These are phyloP conservation scores for Eremomyces bilateralis DNA, from an alignment of 495 filamentous ascomycete species.

Conservation along the genomic window DNA sequence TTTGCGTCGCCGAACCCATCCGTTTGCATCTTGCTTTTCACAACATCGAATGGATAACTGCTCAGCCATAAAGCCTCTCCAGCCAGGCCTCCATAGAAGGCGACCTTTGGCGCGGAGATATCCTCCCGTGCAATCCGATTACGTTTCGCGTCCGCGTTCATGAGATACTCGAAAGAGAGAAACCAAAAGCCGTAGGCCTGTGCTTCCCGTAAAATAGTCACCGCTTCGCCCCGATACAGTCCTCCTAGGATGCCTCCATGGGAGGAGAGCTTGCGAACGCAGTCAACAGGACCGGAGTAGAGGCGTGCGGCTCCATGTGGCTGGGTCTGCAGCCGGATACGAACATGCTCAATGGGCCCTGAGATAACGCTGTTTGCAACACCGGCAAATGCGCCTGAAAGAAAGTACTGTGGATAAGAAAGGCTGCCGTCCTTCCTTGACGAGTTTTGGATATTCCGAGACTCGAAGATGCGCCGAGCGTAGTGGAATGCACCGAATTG, in stretches of 20 bases:
- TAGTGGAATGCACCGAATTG: slow-evolving; percentile 97
- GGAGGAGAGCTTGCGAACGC: slow-evolving; percentile 57
- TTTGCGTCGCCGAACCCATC: slow-evolving; percentile 55
- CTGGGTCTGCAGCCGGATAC: slow-evolving; percentile 94
- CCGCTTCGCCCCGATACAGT: slow-evolving; percentile 66
- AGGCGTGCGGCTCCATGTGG: slow-evolving; percentile 62
- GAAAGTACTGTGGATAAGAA: slow-evolving; percentile 70
- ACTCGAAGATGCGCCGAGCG: slow-evolving; percentile 67
- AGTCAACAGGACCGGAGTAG: slow-evolving; percentile 74
- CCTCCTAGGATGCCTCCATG: slow-evolving; percentile 42
- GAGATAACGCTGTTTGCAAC: slow-evolving; percentile 78
- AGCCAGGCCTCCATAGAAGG: slow-evolving; percentile 77
- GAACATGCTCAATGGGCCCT: slow-evolving; percentile 86
- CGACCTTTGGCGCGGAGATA: slow-evolving; percentile 64
- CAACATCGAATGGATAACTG: slow-evolving; percentile 87
- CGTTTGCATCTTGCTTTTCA: slow-evolving; percentile 99
- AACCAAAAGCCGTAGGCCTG: slow-evolving; percentile 96
- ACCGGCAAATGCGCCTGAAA: slow-evolving; percentile 78
- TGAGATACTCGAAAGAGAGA: slow-evolving; percentile 80
- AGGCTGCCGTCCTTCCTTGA: slow-evolving; percentile 9
- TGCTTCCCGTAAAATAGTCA: slow-evolving; percentile 74
- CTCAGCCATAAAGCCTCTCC: slow-evolving; percentile 84
- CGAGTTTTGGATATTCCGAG: slow-evolving; percentile 33
- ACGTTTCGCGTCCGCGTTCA: slow-evolving; percentile 66
- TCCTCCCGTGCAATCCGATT: slow-evolving; percentile 54